Conservation (phyloP, 306 rosid genomes). For the Calophaca sinica region DNA sequence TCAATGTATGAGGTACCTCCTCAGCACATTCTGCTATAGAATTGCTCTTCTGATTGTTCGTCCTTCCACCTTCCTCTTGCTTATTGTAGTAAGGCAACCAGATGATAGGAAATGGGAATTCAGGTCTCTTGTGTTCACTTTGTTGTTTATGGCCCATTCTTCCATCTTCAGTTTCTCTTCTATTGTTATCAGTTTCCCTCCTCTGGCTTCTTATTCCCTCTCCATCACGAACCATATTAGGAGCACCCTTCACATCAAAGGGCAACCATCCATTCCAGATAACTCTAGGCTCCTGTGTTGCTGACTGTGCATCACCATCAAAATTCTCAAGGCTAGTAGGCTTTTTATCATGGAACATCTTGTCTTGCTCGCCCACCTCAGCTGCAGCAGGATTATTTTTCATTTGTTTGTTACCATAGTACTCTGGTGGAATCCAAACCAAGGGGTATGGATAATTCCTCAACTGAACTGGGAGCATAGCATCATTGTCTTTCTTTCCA, state of each 20-base stretch:
- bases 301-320: slow-evolving; percentile 4
- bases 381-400: slow-evolving; percentile 23
- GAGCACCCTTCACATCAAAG: slow-evolving; percentile 41
- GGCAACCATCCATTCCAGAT: slow-evolving; percentile 62
- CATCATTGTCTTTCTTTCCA: slow-evolving; percentile 49
- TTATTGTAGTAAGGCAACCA: slow-evolving; percentile 69
- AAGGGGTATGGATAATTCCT: slow-evolving; percentile 54
- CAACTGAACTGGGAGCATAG: slow-evolving; percentile 50
- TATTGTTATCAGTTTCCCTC: slow-evolving; percentile 11
- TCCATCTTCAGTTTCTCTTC: slow-evolving; percentile 43
- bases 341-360: slow-evolving; percentile 16
- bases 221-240: slow-evolving; percentile 45
- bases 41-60: slow-evolving; percentile 25
- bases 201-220: slow-evolving; percentile 41
- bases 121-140: slow-evolving; percentile 45
- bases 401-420: slow-evolving; percentile 41
- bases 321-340: slow-evolving; percentile 19
- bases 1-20: slow-evolving; percentile 41
- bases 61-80: slow-evolving; percentile 46
- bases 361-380: slow-evolving; percentile 45
- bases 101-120: slow-evolving; percentile 61
- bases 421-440: slow-evolving; percentile 64
- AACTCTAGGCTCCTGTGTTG: slow-evolving; percentile 43
- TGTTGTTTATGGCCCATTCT: slow-evolving; percentile 41
- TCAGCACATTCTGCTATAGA: slow-evolving; percentile 19